Evolutionary conservation across 768 basidiomycete species (phyloP).

Genomic region (Lyophyllum semitale): DNA sequence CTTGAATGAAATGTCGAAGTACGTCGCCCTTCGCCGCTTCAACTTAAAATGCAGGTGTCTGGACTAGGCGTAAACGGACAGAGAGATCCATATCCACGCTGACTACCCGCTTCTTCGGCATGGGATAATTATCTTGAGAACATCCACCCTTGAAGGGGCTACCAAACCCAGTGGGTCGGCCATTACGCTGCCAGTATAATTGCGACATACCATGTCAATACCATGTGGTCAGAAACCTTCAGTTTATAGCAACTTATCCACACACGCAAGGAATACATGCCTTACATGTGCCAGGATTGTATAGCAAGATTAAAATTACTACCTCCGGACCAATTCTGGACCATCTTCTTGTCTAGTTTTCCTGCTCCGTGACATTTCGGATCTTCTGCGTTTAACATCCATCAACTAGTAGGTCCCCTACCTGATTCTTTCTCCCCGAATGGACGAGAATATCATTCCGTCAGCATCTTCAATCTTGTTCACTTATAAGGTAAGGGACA

Average conservation of each 20-base stretch:
- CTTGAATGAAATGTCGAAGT: neutral
- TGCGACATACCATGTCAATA: neutral
- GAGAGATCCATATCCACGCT: neutral
- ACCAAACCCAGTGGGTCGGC: neutral
- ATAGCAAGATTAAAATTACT: constrained; percentile 1
- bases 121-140: neutral
- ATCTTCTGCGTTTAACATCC: neutral
- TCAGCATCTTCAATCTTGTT: no score
- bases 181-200: neutral
- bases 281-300: neutral
- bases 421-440: constrained; percentile 13
- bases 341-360: neutral
- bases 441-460: constrained; percentile 1
- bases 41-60: neutral
- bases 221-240: constrained; percentile 2
- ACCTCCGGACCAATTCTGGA: neutral
- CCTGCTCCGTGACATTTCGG: neutral
- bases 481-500: no score
- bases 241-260: no score
- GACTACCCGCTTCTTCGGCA: neutral
- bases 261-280: neutral
- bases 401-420: neutral
- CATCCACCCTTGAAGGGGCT: neutral
- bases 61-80: neutral
- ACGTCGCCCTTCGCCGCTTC: neutral